Conservation (phyloP, 2,329 filamentous ascomycete genomes). For the Colletotrichum salicis region DNA sequence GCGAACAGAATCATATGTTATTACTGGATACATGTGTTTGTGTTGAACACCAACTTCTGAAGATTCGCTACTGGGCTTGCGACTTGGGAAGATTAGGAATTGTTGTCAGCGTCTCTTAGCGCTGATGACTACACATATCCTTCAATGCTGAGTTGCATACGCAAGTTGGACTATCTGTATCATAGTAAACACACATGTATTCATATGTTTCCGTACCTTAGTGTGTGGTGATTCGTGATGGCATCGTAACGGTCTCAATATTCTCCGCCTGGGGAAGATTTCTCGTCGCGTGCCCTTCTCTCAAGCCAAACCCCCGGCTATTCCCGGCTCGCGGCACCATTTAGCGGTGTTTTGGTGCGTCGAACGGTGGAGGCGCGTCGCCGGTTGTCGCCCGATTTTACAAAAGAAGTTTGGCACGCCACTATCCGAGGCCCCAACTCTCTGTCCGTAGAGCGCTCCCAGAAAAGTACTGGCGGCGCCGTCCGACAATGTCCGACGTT, state of each 20-base stretch:
- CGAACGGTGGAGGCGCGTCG: constrained; percentile 1
- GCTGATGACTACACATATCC: too few relatives aligned
- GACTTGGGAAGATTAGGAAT: too few relatives aligned
- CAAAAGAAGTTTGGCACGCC: neutral
- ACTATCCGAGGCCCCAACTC: neutral
- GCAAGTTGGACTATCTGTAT: neutral
- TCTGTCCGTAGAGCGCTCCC: neutral
- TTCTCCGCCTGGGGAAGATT: neutral
- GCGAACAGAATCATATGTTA: neutral
- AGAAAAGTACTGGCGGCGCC: neutral
- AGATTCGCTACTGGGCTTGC: too few relatives aligned
- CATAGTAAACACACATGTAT: too few relatives aligned
- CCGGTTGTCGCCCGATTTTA: neutral
- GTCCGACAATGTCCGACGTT: neutral
- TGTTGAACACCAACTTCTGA: neutral
- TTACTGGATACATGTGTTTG: neutral
- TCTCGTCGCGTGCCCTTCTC: neutral
- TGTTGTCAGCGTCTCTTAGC: too few relatives aligned
- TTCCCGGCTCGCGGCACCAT: neutral
- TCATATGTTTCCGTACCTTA: too few relatives aligned
- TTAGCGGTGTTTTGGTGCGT: neutral
- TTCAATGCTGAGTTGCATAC: neutral
- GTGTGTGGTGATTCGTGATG: too few relatives aligned
- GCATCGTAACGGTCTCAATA: neutral
- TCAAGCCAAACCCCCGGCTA: neutral